A percentile compares a stretch with the other conserved stretches of the same genome.
These are phyloP conservation scores for Hymenoscyphus linearis DNA, from an alignment of 2,329 filamentous ascomycete species.

Conservation along the genomic window DNA sequence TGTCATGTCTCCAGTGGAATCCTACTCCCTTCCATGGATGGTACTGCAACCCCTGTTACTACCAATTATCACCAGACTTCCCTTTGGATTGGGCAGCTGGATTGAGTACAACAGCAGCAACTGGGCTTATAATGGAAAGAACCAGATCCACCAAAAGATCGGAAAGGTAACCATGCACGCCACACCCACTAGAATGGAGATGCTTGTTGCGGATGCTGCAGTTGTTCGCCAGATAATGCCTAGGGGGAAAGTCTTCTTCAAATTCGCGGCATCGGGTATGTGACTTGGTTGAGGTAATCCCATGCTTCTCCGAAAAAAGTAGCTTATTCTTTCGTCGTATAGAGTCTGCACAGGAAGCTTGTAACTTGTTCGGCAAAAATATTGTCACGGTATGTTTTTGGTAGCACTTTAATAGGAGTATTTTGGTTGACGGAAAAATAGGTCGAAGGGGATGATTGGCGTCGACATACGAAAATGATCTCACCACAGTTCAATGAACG, in stretches of 20 bases:
- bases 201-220: slow-evolving; percentile 10
- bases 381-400: not conserved
- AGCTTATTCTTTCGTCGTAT: not conserved
- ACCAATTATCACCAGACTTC: not conserved
- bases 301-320: not conserved
- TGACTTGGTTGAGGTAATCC: not conserved
- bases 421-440: not conserved
- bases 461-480: slow-evolving; percentile 37
- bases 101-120: not conserved
- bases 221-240: slow-evolving; percentile 1
- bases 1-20: not conserved
- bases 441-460: slow-evolving; percentile 32
- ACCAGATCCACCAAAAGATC: not conserved
- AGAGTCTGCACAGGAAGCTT: not conserved
- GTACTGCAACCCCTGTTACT: not conserved
- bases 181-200: slow-evolving; percentile 2
- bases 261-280: not conserved
- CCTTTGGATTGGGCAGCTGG: slow-evolving; percentile 5
- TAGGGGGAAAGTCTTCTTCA: slow-evolving; percentile 1
- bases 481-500: slow-evolving; percentile 39
- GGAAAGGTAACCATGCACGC: slow-evolving; percentile 11
- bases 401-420: not conserved
- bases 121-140: slow-evolving; percentile 7
- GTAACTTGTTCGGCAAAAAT: not conserved
- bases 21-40: not conserved